phyloP scores from a whole-genome alignment of 1,284 basidiomycete species.

The Porodaedalea pini region DNA sequence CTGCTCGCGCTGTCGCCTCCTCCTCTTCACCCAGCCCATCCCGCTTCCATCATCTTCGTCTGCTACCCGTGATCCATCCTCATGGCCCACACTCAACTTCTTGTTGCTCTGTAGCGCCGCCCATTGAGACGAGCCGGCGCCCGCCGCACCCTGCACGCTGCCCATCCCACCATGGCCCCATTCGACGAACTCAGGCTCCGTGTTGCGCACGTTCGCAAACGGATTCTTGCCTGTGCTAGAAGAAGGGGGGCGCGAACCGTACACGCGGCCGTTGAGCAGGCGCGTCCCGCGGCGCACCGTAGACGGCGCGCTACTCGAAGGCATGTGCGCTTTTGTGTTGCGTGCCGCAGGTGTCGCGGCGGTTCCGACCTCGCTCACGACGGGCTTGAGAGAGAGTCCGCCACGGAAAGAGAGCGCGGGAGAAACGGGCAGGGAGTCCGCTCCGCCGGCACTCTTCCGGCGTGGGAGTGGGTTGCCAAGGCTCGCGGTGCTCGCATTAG shows the following conservation, averaged over 20 bases:
- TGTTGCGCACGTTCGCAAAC: conserved; percentile 43
- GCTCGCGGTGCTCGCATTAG: conserved; percentile 10
- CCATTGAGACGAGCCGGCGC: conserved; percentile 35
- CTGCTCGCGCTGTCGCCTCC: conserved; percentile 53
- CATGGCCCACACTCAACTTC: conserved; percentile 30
- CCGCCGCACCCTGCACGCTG: conserved; percentile 45
- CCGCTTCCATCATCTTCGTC: conserved; percentile 69
- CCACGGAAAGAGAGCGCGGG: conserved; percentile 8
- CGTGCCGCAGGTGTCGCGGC: neutral
- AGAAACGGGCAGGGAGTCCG: conserved; percentile 8
- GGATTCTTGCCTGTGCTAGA: conserved; percentile 22
- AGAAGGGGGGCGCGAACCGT: conserved; percentile 38
- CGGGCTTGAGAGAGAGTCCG: conserved; percentile 12
- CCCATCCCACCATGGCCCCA: conserved; percentile 88
- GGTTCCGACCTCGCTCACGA: conserved; percentile 11
- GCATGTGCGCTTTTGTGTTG: conserved; percentile 18
- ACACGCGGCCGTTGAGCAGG: conserved; percentile 77
- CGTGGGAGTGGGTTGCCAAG: conserved; percentile 19
- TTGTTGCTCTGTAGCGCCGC: conserved; percentile 32
- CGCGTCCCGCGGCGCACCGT: conserved; percentile 35
- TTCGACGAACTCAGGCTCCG: conserved; percentile 76
- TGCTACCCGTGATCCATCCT: conserved; percentile 33
- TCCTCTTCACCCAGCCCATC: conserved; percentile 63
- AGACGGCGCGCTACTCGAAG: conserved; percentile 26
- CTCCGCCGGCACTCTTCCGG: conserved; percentile 19